Percentiles rank a stretch among this genome's conserved stretches.
These are phyloP conservation scores for Chloropicon primus DNA, from an alignment of 139 green algal genomes.

Conservation along the genomic window DNA sequence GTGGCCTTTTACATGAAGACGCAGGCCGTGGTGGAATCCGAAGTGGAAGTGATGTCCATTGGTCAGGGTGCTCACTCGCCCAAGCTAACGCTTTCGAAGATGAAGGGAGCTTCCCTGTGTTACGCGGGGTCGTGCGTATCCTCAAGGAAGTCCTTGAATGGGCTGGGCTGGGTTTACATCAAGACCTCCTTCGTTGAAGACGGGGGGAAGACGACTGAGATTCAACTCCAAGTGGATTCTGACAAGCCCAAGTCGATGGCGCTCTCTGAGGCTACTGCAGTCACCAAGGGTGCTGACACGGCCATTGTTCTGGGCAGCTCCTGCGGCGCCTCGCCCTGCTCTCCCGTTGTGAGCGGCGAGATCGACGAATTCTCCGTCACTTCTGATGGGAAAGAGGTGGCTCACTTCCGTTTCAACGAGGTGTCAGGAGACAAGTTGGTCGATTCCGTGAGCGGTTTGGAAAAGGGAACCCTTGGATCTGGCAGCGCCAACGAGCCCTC, in stretches of 20 bases:
- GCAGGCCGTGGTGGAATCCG: background rate
- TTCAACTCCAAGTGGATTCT: background rate
- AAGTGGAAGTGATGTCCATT: background rate
- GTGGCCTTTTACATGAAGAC: background rate
- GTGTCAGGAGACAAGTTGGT: background rate
- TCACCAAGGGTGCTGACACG: too few relatives aligned
- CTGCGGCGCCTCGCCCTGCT: too few relatives aligned
- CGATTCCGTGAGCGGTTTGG: constrained; percentile 1
- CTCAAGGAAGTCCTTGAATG: background rate
- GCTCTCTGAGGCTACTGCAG: too few relatives aligned
- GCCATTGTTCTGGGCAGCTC: too few relatives aligned
- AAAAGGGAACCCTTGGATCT: constrained; percentile 1
- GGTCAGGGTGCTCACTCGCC: background rate
- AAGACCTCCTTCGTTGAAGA: background rate
- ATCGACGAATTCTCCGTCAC: constrained; percentile 5
- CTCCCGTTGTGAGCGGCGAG: too few relatives aligned
- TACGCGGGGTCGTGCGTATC: background rate
- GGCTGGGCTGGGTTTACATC: background rate
- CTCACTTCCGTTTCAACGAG: constrained; percentile 11
- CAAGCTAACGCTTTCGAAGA: background rate
- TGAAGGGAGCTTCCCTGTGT: background rate
- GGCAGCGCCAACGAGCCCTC: background rate
- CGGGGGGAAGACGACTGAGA: background rate
- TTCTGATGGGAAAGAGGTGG: background rate
- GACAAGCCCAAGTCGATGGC: too few relatives aligned